These are phyloP conservation scores for Hymenoscyphus infarciens DNA, from an alignment of 2,329 filamentous ascomycete species.

Conservation along the genomic window DNA sequence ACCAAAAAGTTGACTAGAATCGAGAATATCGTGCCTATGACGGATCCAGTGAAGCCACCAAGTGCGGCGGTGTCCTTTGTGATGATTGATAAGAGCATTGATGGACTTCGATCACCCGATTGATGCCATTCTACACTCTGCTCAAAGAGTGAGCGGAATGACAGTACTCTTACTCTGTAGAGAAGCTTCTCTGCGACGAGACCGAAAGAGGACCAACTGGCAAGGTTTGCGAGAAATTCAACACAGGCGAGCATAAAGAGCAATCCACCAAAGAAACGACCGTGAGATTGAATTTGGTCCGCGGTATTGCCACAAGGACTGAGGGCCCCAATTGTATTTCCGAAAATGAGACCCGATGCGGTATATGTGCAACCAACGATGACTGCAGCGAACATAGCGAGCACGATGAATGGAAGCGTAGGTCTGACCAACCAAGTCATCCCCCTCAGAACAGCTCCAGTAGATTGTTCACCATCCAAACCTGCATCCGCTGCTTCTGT, in stretches of 20 bases:
- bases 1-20: conserved; percentile 65
- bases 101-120: conserved; percentile 58
- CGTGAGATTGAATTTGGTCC: conserved; percentile 25
- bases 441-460: background rate
- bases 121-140: conserved; percentile 71
- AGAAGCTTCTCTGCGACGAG: conserved; percentile 61
- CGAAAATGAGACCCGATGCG: conserved; percentile 54
- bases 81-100: conserved; percentile 63
- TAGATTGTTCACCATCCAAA: background rate
- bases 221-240: conserved; percentile 59
- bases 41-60: conserved; percentile 65
- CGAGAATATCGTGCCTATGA: conserved; percentile 65
- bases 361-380: conserved; percentile 54
- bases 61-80: conserved; percentile 66
- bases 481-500: background rate
- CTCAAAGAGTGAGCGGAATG: conserved; percentile 57
- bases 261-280: conserved; percentile 39
- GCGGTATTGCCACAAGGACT: conserved; percentile 42
- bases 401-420: conserved; percentile 24
- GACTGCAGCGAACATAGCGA: conserved; percentile 43
- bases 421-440: conserved; percentile 6
- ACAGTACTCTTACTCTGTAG: conserved; percentile 53
- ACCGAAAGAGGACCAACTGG: conserved; percentile 53
- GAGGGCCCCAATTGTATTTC: conserved; percentile 47
- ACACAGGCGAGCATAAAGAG: conserved; percentile 51